Evolutionary conservation across 1,284 basidiomycete species (phyloP), one percentile per base, ranked within the genome.

Genomic region (Papiliotrema nemorosa): DNA sequence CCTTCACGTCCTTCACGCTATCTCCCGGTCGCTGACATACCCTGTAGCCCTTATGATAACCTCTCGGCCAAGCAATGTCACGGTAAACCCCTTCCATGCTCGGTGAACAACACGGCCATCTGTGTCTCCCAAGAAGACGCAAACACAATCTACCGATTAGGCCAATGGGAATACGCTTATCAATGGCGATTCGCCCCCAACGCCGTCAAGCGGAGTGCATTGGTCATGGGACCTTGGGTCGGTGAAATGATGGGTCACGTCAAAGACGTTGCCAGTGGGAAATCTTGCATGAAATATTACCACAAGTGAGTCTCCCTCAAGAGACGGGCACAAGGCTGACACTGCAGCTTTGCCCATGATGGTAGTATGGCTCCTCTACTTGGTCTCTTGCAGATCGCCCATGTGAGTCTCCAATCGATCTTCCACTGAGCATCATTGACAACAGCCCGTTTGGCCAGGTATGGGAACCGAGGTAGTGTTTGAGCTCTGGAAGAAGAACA

Each of bases 391-490:
- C 69, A 72, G 54, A 52, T 59, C 22, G 58, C 58, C n/a, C 38
- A 59, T 42, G 54, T 54, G 25, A 21, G 46, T 38, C 16, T n/a
- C 34, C 12, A 2, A 33, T 20, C 27, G 27, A 27, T 36, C 5
- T 10, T 26, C 14, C 7, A 14, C 6, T 5, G 9, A 14, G 21
- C 9, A 22, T 12, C 7, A 18, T 25, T 43, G 6, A 31, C 29
- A 5, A 35, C 47, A 66, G 48, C 62, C 62, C 14, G 50, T 64
- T 3, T 70, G 69, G 66, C 67, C 69, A 2, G 67, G 67, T 12
- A 70, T 70, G 64, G 69, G 66, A 10, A 53, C 64, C n/a, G 67
- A 72, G 38, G 37, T 66, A 29, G 64, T 70, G n/a, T 67, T 69
- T 47, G 69, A 72, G 54, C 54, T 70, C 13, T 70, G 60, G 54